These are phyloP conservation scores for Colletotrichum falcatum DNA, from an alignment of 2,329 filamentous ascomycete species.

Conservation along the genomic window DNA sequence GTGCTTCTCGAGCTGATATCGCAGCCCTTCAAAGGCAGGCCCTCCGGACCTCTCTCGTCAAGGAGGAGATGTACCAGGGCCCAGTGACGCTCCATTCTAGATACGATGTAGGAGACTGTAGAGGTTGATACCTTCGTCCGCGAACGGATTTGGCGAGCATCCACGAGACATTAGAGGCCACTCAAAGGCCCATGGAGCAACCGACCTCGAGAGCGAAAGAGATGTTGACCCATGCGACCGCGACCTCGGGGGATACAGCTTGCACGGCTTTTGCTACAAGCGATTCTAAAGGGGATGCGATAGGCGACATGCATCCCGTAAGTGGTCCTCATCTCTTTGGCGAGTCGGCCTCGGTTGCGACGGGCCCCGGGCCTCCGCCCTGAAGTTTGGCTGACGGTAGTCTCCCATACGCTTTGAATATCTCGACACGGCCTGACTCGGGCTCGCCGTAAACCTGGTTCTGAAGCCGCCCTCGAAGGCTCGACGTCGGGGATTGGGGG, in stretches of 20 bases:
- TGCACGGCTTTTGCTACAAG: slow-evolving; percentile 46
- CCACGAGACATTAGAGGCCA: slow-evolving; percentile 35
- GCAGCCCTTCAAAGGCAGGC: slow-evolving; percentile 17
- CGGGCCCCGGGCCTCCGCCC: too few species aligned
- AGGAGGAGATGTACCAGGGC: slow-evolving; percentile 47
- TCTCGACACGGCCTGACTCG: slow-evolving; percentile 31
- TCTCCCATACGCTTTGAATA: slow-evolving; percentile 43
- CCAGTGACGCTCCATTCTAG: slow-evolving; percentile 55
- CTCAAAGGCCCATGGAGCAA: neutral
- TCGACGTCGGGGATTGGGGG: too few species aligned
- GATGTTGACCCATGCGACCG: slow-evolving; percentile 53
- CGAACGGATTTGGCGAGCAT: slow-evolving; percentile 48
- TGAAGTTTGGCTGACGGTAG: slow-evolving; percentile 40
- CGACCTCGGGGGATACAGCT: slow-evolving; percentile 49
- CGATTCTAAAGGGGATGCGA: slow-evolving; percentile 44
- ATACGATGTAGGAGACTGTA: slow-evolving; percentile 52
- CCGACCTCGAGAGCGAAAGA: slow-evolving; percentile 50
- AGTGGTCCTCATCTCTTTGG: neutral
- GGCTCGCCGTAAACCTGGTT: slow-evolving; percentile 43
- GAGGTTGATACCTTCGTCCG: slow-evolving; percentile 47
- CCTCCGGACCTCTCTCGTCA: slow-evolving; percentile 38
- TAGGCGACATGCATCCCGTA: slow-evolving; percentile 44
- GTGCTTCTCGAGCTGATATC: slow-evolving; percentile 42
- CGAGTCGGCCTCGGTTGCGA: neutral
- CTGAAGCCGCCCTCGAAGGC: slow-evolving; percentile 36